Evolutionary conservation across 2,329 filamentous ascomycete genomes (phyloP), one percentile per base, ranked within the genome.

Genomic region (Botrytis aclada): DNA sequence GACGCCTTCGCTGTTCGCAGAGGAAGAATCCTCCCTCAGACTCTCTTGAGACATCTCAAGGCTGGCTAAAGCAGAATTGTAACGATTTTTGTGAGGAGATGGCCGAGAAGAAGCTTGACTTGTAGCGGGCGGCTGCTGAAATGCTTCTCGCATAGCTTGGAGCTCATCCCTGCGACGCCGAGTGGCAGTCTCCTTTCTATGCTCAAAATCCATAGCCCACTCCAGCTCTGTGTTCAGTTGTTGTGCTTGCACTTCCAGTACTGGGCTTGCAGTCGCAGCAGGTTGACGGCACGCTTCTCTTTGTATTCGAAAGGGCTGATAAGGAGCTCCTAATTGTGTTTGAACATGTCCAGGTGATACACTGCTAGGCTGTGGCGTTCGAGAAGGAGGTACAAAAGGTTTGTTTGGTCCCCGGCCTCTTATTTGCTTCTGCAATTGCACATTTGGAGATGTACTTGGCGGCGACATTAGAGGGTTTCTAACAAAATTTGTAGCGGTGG

Each of bases 131-230:
- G 29, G 12, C 12, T 56, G 41, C 1, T 34, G 47, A 25, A 70
- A 66, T 43, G 66, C 47, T 54, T 75, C 73, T 47, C 73, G 73
- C n/a, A 71, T 69, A 39, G 65, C 64, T 39, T 75, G 75, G 58
- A 77, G 69, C 54, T 81, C 75, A 41, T 79, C 73, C 6, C 79
- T 77, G 37, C 75, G 77, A n/a, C 73, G 75, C 39, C 76, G 78
- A 56, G 74, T 81, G 25, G 77, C 78, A 51, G 72, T 58, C 63
- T 78, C 78, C 71, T 81, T 81, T 32, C 80, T 76, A 32, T 77
- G 71, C 61, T 81, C 80, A 63, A 77, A 81, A 32, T 80, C 78
- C 77, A 81, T 79, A 63, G 79, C 76, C 77, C 77, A 80, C n/a
- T 75, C 74, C 61, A 81, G 74, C 58, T 80, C 77, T 16, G 70